A percentile compares a stretch with the other conserved stretches of the same genome.
Conservation (phyloP, 2,329 filamentous ascomycete species). For the Falciphora oryzae region DNA sequence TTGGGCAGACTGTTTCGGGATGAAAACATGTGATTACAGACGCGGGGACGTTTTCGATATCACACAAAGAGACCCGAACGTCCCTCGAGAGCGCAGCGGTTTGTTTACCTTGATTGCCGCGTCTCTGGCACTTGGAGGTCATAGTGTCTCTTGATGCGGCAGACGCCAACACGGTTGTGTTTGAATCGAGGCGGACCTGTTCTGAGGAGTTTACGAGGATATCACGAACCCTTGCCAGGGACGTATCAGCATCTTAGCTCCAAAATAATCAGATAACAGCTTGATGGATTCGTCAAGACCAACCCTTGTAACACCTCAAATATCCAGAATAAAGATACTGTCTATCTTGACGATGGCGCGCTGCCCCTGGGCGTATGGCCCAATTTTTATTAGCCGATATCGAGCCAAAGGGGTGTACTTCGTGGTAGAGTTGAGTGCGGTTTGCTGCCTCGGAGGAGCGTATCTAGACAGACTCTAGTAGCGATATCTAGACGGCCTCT, state of each 20-base stretch:
- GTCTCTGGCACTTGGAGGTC: too few relatives aligned
- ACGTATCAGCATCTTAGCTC: neutral
- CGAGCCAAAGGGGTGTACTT: neutral
- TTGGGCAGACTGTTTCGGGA: too few relatives aligned
- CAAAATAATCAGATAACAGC: neutral
- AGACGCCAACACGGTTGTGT: too few relatives aligned
- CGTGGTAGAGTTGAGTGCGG: neutral
- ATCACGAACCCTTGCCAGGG: neutral
- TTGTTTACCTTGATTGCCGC: too few relatives aligned
- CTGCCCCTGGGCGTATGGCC: neutral
- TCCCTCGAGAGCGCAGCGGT: too few relatives aligned
- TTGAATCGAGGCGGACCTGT: too few relatives aligned
- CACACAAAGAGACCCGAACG: too few relatives aligned
- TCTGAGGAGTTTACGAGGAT: neutral
- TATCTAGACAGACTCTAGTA: neutral
- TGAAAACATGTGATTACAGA: too few relatives aligned
- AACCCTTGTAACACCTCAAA: neutral
- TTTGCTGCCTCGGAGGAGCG: neutral
- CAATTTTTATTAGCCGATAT: neutral
- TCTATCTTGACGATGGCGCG: neutral
- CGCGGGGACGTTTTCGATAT: too few relatives aligned
- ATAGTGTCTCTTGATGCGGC: too few relatives aligned
- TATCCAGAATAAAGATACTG: neutral
- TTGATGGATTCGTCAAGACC: slow-evolving; percentile 7
- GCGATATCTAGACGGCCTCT: neutral